Percentiles rank a stretch among this genome's conserved stretches.
Conservation (phyloP, 2,329 filamentous ascomycete species). For the Orbilia quercus region DNA sequence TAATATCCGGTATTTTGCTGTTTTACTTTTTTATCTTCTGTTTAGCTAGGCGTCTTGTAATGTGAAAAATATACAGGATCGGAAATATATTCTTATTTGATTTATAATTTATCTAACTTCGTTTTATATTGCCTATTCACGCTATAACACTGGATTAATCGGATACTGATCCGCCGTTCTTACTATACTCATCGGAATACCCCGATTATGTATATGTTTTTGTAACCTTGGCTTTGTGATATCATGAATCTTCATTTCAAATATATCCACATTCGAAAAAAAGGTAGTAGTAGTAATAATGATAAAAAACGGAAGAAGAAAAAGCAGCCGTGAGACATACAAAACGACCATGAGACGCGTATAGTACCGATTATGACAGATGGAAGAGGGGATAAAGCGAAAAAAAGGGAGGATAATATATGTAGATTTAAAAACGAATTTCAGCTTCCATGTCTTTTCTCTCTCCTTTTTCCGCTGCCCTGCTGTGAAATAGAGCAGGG, state of each 20-base stretch:
- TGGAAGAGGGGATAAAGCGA: conserved; percentile 5
- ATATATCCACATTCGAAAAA: conserved; percentile 47
- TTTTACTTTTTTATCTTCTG: conserved; percentile 6
- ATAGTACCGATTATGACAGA: conserved; percentile 24
- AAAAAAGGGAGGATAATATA: conserved; percentile 13
- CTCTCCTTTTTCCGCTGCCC: background rate
- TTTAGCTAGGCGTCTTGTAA: background rate
- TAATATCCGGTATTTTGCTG: conserved; percentile 19
- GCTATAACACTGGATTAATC: too few species aligned
- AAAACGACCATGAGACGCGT: conserved; percentile 41
- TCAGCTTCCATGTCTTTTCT: conserved; percentile 14
- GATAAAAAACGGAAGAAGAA: conserved; percentile 4
- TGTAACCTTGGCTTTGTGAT: conserved; percentile 2
- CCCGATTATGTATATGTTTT: too few species aligned
- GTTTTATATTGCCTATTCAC: too few species aligned
- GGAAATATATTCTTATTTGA: background rate
- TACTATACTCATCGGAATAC: too few species aligned
- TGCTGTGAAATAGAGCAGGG: background rate
- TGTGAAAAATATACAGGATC: conserved; percentile 8
- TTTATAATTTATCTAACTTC: too few species aligned
- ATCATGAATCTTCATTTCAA: conserved; percentile 38
- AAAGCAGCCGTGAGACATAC: background rate
- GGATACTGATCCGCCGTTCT: too few species aligned
- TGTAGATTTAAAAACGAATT: conserved; percentile 7
- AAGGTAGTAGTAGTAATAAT: too few species aligned